Conservation (phyloP, 495 filamentous ascomycete species). For the Halenospora varia region DNA sequence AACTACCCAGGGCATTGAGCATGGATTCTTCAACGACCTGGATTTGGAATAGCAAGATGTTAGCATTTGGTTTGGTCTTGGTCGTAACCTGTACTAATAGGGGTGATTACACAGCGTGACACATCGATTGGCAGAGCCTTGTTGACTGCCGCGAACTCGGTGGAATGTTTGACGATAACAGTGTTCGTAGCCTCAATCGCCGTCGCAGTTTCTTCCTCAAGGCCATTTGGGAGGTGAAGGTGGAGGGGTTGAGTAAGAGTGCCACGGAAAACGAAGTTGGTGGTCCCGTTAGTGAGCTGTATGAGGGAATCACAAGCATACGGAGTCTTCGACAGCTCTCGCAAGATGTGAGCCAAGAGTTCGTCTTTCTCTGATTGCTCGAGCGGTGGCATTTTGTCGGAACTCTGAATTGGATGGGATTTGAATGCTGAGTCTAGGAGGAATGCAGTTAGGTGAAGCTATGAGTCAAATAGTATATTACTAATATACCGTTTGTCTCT, state of each 20-base stretch:
- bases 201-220: not conserved
- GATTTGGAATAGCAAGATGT: not conserved
- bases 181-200: conserved; percentile 4
- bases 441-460: not conserved
- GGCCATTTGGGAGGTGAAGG: not conserved
- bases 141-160: conserved; percentile 42
- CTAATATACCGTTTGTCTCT: not conserved
- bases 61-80: not conserved
- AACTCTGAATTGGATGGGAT: not conserved
- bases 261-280: conserved; percentile 56
- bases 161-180: conserved; percentile 52
- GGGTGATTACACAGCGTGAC: conserved; percentile 43
- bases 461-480: not conserved
- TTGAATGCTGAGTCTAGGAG: not conserved
- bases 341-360: not conserved
- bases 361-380: conserved; percentile 8
- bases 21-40: conserved; percentile 33
- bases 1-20: conserved; percentile 25
- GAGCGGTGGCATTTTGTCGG: not conserved
- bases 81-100: not conserved
- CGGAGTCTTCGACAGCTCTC: conserved; percentile 13
- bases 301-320: conserved; percentile 47
- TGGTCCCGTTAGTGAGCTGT: conserved; percentile 45
- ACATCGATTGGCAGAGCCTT: conserved; percentile 40
- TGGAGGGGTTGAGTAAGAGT: conserved; percentile 32